Conservation (phyloP, 1,284 basidiomycete species). For the Rhodotorula sp. region DNA sequence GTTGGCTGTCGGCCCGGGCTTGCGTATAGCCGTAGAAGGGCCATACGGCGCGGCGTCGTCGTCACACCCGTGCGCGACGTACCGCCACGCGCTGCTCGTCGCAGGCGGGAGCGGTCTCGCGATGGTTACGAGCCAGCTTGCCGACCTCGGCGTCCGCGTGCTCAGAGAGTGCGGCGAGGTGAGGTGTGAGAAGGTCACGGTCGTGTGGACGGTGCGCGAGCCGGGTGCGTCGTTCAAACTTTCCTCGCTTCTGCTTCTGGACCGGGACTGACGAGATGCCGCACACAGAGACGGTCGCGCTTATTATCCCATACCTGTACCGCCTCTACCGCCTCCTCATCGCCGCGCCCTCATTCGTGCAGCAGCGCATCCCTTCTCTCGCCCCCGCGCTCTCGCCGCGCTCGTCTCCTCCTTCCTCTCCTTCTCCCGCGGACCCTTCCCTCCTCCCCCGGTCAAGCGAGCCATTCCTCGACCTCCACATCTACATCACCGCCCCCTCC, state of each 20-base stretch:
- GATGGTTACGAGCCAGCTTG: conserved; percentile 21
- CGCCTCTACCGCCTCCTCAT: background rate
- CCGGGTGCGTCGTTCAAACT: background rate
- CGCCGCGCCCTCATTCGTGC: background rate
- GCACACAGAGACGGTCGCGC: background rate
- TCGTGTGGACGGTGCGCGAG: conserved; percentile 34
- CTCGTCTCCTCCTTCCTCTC: background rate
- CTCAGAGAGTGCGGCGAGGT: background rate
- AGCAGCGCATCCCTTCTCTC: background rate
- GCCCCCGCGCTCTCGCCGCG: background rate
- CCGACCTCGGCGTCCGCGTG: conserved; percentile 20
- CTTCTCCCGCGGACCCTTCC: background rate
- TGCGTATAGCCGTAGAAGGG: conserved; percentile 25
- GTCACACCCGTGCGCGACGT: conserved; percentile 4
- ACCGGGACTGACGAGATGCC: background rate
- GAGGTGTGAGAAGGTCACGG: conserved; percentile 8
- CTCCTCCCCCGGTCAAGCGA: background rate
- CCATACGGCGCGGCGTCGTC: conserved; percentile 19
- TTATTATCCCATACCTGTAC: conserved; percentile 7
- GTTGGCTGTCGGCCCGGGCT: background rate
- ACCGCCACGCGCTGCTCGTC: conserved; percentile 21
- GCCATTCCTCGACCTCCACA: conserved; percentile 8
- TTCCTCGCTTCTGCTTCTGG: accelerated
- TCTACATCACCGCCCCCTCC: conserved; percentile 21
- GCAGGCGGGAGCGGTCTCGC: conserved; percentile 33